A percentile compares a stretch with the other conserved stretches of the same genome.
Conservation (phyloP, 208 protist genomes). For the Angomonas ambiguus region DNA sequence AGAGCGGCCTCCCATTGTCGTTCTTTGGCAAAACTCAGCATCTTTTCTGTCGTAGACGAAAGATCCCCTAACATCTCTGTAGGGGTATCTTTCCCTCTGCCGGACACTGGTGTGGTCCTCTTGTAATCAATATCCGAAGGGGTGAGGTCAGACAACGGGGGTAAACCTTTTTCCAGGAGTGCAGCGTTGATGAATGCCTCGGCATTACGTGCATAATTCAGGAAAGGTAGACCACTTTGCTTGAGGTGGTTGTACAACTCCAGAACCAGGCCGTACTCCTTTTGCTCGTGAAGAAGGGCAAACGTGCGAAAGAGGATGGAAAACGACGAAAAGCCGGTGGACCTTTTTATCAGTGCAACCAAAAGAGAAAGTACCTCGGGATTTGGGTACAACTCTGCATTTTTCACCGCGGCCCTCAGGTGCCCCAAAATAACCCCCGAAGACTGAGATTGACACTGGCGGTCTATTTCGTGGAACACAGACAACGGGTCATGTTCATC, state of each 20-base stretch:
- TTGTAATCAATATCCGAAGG: neutral
- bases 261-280: slow-evolving; percentile 63
- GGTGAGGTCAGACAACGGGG: neutral
- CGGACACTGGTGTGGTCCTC: neutral
- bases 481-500: slow-evolving; percentile 34
- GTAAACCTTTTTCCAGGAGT: neutral
- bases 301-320: slow-evolving; percentile 45
- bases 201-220: slow-evolving; percentile 33
- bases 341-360: slow-evolving; percentile 32
- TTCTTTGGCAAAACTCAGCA: slow-evolving; percentile 80
- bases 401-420: slow-evolving; percentile 31
- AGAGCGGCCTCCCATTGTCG: slow-evolving; percentile 70
- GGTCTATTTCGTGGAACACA: slow-evolving; percentile 63
- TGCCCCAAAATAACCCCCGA: slow-evolving; percentile 58
- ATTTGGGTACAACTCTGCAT: slow-evolving; percentile 26
- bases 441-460: slow-evolving; percentile 42
- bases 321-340: slow-evolving; percentile 18
- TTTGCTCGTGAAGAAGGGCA: slow-evolving; percentile 54
- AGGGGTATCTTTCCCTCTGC: neutral
- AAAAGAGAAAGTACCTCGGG: slow-evolving; percentile 32
- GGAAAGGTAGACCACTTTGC: slow-evolving; percentile 24
- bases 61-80: slow-evolving; percentile 18
- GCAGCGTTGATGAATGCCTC: slow-evolving; percentile 80
- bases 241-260: slow-evolving; percentile 49
- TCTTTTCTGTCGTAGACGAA: slow-evolving; percentile 54